Base-by-base conservation (phyloP, 495 filamentous ascomycete genomes). In the Cercophora scortea region DNA sequence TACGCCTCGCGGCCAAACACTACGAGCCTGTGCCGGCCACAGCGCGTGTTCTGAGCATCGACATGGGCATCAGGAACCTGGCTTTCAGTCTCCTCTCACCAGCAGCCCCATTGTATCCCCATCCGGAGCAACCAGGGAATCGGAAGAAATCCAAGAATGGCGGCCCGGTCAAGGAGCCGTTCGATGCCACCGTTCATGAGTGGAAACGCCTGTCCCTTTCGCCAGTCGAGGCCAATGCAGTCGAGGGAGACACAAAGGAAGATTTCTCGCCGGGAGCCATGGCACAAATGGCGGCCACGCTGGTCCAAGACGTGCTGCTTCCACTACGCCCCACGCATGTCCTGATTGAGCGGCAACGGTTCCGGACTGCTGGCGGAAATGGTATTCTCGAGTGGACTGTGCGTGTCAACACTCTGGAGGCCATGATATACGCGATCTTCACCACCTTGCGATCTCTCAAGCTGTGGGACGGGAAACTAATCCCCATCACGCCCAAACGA, bases 331-430 rank as follows among this genome's bases (percentile, higher is more conserved):
- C 87, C 3, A 86, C 80, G 11, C 83, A 85, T 57, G 74, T 97
- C 40, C 76, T 97, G 1, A 90, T 97, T 50, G 92, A 97, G 69
- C 83, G 88, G 4, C 92, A 97, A 63, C 87, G 92, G 1, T 94
- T 86, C 68, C 87, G 93, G 25, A 84, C 83, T 10, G 73, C 71
- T 15, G 80, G 88, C 33, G 74, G 66, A 0, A 57, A 78, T 0
- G 77, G 81, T 7, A 79, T 97, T 3, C 79, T 83, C 36, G 89
- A 97, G 67, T 96, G 92, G 93, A 95, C 90, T 16, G 54, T 96
- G 34, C 77, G 90, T 2, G 91, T 96, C 4, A 94, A 95, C 55
- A 86, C 89, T 63, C 79, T 97, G 17, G 92, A 97, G 67, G 79
- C 82, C 0, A 95, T 96, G 85, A 65, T 96, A 2, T 85, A 93